These are phyloP conservation scores for Penicillium brevicompactum DNA, from an alignment of 2,329 filamentous ascomycete genomes.

Conservation along the genomic window DNA sequence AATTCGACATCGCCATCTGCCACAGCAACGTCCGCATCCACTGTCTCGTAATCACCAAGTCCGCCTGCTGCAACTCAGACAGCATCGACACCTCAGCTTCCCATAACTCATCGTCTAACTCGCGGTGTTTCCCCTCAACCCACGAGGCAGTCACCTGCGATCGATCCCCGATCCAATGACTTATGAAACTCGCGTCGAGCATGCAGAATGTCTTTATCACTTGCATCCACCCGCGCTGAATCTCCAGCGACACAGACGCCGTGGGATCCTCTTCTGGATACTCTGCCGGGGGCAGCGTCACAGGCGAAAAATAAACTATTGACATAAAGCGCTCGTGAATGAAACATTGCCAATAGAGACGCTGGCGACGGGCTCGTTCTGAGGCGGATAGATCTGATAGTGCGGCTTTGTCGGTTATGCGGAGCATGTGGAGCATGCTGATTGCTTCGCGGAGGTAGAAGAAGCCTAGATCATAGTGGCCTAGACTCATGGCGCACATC, in stretches of 20 bases:
- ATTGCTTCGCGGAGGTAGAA: constrained; percentile 55
- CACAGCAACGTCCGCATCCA: constrained; percentile 54
- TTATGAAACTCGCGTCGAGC: constrained; percentile 48
- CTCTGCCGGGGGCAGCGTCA: constrained; percentile 41
- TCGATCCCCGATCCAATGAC: constrained; percentile 47
- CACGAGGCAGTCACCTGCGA: constrained; percentile 42
- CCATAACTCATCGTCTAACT: constrained; percentile 45
- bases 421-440: constrained; percentile 48
- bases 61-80: constrained; percentile 50
- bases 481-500: constrained; percentile 54
- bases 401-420: constrained; percentile 45
- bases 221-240: constrained; percentile 48
- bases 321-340: constrained; percentile 61
- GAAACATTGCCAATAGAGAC: constrained; percentile 59
- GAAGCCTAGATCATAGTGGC: constrained; percentile 53
- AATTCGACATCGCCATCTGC: constrained; percentile 54
- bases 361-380: constrained; percentile 48
- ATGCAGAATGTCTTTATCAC: constrained; percentile 50
- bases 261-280: constrained; percentile 44
- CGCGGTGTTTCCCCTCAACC: constrained; percentile 50
- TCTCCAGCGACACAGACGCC: constrained; percentile 26
- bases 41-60: constrained; percentile 53
- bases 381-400: constrained; percentile 34
- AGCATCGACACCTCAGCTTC: constrained; percentile 42
- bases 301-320: constrained; percentile 52